Percentiles rank a stretch among this genome's conserved stretches.
Conservation (phyloP, 345 rosid species). For the Euphorbia tirucalli region DNA sequence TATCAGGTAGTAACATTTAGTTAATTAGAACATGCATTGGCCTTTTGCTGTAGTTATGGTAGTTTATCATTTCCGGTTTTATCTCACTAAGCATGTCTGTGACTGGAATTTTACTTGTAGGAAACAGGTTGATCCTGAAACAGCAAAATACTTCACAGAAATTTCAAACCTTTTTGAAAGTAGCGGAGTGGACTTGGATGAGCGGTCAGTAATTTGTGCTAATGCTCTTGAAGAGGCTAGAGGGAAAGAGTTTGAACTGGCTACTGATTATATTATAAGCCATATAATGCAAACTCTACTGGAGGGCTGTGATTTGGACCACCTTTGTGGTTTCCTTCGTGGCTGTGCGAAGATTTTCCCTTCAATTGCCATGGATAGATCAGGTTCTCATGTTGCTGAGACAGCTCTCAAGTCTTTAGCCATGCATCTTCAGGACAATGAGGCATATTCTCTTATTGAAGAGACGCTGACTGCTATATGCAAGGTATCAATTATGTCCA, state of each 20-base stretch:
- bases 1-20: conserved; percentile 53
- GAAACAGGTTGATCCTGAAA: conserved; percentile 84
- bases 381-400: conserved; percentile 96
- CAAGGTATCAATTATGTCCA: conserved; percentile 50
- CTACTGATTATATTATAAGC: conserved; percentile 87
- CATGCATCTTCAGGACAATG: conserved; percentile 65
- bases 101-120: conserved; percentile 36
- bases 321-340: conserved; percentile 74
- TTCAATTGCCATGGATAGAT: conserved; percentile 82
- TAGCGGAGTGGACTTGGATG: conserved; percentile 67
- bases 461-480: conserved; percentile 64
- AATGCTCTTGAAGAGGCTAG: conserved; percentile 84
- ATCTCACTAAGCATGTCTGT: neutral
- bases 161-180: conserved; percentile 82
- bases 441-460: conserved; percentile 56
- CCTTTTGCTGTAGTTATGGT: neutral
- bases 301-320: conserved; percentile 80
- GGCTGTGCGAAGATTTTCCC: conserved; percentile 63
- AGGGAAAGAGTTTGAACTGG: conserved; percentile 80
- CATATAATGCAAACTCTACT: conserved; percentile 80
- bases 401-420: conserved; percentile 83
- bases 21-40: neutral
- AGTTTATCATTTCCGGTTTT: neutral
- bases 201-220: conserved; percentile 62
- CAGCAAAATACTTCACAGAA: conserved; percentile 72